A percentile compares a stretch with the other conserved stretches of the same genome.
Evolutionary conservation across 2,329 filamentous ascomycete species (phyloP).

Genomic region (Ophiostoma populinum): DNA sequence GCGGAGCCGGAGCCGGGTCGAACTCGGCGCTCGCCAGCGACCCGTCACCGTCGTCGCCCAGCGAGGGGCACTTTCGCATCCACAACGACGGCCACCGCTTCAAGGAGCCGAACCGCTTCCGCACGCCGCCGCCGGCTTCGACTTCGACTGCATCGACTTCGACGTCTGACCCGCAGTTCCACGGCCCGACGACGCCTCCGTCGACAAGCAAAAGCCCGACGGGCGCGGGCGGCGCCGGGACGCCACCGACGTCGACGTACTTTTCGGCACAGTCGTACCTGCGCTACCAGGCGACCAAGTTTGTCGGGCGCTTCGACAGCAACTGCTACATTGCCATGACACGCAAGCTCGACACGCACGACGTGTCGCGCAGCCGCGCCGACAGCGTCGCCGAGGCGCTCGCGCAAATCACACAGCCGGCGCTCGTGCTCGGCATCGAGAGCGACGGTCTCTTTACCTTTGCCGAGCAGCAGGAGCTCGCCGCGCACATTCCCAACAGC

Average conservation of each 20-base stretch:
- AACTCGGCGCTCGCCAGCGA: not conserved
- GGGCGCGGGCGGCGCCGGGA: constrained; percentile 37
- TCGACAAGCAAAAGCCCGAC: constrained; percentile 25
- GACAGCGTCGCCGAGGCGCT: constrained; percentile 55
- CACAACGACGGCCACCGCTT: constrained; percentile 68
- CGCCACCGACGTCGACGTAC: constrained; percentile 56
- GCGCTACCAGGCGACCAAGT: constrained; percentile 90
- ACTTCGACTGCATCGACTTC: constrained; percentile 1
- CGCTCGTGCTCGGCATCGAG: constrained; percentile 83
- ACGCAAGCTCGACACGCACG: constrained; percentile 91
- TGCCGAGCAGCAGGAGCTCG: constrained; percentile 86
- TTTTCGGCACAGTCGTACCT: constrained; percentile 97
- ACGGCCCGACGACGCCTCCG: constrained; percentile 7
- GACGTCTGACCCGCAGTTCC: constrained; percentile 12
- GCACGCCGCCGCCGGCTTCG: constrained; percentile 10
- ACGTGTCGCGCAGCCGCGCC: constrained; percentile 68
- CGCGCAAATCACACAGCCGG: constrained; percentile 69
- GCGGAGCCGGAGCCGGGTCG: not conserved
- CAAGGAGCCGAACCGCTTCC: constrained; percentile 33
- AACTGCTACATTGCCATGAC: constrained; percentile 99
- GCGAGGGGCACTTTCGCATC: constrained; percentile 59
- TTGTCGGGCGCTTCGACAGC: constrained; percentile 90
- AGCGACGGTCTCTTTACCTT: constrained; percentile 94
- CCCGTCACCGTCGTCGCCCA: constrained; percentile 23
- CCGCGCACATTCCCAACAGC: constrained; percentile 60